Base-by-base conservation (phyloP, 2,329 filamentous ascomycete genomes). In the Fusarium pininemorale region DNA sequence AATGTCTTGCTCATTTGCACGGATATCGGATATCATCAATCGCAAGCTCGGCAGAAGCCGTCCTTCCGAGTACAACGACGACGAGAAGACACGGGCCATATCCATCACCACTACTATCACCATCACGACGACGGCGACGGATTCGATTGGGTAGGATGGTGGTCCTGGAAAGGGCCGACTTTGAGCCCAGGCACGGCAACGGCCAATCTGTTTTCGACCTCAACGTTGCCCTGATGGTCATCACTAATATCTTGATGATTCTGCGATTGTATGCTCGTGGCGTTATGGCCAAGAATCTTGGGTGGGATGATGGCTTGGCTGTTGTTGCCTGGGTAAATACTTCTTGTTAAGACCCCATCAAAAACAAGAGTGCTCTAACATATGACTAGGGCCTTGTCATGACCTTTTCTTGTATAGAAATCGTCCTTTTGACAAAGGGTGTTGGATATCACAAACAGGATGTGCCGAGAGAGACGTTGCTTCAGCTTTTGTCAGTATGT, bases 301-400 rank as follows among this genome's bases (percentile, higher is more conserved):
- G 76, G 7, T 53, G 62, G 57, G 76, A 78, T 51, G 76, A 78
- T 45, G 26, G 70, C 13, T 30, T 78, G n/a, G 73, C 75, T 28
- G 32, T 65, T 41, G 42, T 78, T 30, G 58, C 76, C 24, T 78
- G 60, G 63, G 76, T 78, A 35, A 70, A 66, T 54, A 37, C 32
- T 20, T 15, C 32, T n/a, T 41, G 38, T 22, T 22, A 42, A 38
- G 30, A 18, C 26, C n/a, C 30, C n/a, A 13, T 32, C 12, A 42
- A 24, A 15, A 16, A 14, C 13, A 8, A 55, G 26, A 8, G 38
- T 38, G 2, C 30, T 30, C 68, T 76, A 30, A 76, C 53, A 14
- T 20, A 12, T 10, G n/a, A 5, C 7, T n/a, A 78, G 76, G 58
- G 42, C 14, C 66, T 75, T 47, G 67, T 56, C 6, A 47, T 72